Conservation (phyloP, 164 flowering plant species). For the Chimonanthus salicifolius region DNA sequence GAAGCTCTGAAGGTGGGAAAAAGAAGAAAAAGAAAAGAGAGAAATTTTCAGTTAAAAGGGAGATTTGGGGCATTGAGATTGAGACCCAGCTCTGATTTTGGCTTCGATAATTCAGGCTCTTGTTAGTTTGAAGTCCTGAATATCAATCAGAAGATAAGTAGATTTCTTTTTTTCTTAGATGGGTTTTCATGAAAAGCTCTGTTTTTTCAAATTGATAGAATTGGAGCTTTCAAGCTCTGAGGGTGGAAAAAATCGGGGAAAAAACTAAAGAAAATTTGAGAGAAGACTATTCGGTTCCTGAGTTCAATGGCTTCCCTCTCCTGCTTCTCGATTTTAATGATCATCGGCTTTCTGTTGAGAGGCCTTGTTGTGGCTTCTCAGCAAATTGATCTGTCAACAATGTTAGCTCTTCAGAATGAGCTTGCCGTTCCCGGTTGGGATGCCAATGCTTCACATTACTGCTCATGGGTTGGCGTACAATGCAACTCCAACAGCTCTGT, state of each 20-base stretch:
- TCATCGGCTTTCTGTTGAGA: slow-evolving; percentile 28
- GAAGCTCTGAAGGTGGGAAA: not conserved
- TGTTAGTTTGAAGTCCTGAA: not conserved
- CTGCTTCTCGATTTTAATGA: slow-evolving; percentile 24
- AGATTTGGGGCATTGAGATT: not conserved
- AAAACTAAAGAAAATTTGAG: not conserved
- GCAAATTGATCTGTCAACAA: slow-evolving; percentile 36
- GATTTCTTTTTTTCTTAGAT: no score
- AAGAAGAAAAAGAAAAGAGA: no score
- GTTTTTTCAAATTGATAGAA: not conserved
- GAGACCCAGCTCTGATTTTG: not conserved
- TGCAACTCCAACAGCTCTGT: slow-evolving; percentile 60
- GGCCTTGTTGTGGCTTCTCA: slow-evolving; percentile 43
- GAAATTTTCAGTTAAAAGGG: not conserved
- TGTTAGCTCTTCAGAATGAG: slow-evolving; percentile 65
- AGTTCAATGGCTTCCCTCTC: slow-evolving; percentile 24
- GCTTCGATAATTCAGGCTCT: not conserved
- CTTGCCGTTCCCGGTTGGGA: slow-evolving; percentile 56
- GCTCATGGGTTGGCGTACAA: slow-evolving; percentile 64
- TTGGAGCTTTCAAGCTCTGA: not conserved
- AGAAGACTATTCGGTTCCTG: not conserved
- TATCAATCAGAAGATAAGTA: not conserved
- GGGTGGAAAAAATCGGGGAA: not conserved
- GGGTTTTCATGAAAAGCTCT: not conserved
- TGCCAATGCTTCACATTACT: slow-evolving; percentile 45